These are phyloP conservation scores for Aspergillus kassunensis DNA, from an alignment of 495 filamentous ascomycete species.

Conservation along the genomic window DNA sequence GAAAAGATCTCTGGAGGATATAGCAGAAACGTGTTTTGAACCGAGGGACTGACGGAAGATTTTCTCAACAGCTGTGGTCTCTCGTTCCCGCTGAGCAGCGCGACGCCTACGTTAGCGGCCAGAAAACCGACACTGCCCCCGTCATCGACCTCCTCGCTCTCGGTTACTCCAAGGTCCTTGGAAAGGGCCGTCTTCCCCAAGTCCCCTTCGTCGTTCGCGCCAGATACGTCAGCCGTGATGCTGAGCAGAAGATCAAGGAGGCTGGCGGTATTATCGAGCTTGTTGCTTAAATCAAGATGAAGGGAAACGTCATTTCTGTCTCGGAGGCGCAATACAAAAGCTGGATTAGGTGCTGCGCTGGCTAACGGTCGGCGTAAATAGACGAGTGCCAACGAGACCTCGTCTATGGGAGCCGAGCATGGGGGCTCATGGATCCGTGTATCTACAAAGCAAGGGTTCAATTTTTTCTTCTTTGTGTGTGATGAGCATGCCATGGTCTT, in stretches of 20 bases:
- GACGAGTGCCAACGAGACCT: slow-evolving; percentile 24
- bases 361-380: slow-evolving; percentile 18
- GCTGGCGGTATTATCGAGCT: slow-evolving; percentile 88
- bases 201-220: slow-evolving; percentile 85
- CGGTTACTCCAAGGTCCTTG: slow-evolving; percentile 89
- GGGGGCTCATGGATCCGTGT: slow-evolving; percentile 20
- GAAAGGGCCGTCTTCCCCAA: slow-evolving; percentile 85
- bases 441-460: slow-evolving; percentile 37
- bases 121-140: slow-evolving; percentile 75
- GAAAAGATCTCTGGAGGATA: not conserved
- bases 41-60: slow-evolving; percentile 18
- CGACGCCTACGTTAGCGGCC: slow-evolving; percentile 71
- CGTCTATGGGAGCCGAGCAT: slow-evolving; percentile 27
- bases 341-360: slow-evolving; percentile 32
- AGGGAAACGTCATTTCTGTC: slow-evolving; percentile 21
- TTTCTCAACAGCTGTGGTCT: slow-evolving; percentile 63
- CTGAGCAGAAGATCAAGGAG: slow-evolving; percentile 93
- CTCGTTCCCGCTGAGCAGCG: slow-evolving; percentile 78
- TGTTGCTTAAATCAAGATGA: slow-evolving; percentile 64
- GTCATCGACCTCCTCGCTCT: slow-evolving; percentile 89
- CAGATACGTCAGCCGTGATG: slow-evolving; percentile 79
- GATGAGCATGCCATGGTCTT: slow-evolving; percentile 41
- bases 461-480: slow-evolving; percentile 40
- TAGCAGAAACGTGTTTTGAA: not conserved
- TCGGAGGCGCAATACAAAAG: slow-evolving; percentile 32